phyloP scores from a whole-genome alignment of 345 rosid species.

The Sonneratia alba region DNA sequence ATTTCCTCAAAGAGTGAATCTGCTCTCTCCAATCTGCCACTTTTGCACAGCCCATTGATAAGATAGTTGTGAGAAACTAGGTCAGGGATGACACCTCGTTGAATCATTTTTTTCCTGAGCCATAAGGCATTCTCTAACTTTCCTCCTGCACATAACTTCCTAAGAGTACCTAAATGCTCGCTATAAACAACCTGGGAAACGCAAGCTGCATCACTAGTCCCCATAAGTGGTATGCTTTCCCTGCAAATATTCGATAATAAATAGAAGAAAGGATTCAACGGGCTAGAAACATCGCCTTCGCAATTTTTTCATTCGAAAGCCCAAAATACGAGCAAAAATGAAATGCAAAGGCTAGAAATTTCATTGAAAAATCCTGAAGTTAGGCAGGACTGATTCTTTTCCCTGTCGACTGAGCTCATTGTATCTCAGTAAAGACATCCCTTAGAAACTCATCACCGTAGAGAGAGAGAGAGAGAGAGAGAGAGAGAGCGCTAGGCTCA shows the following conservation, averaged over 20 bases:
- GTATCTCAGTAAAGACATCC: background rate
- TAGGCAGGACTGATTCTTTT: background rate
- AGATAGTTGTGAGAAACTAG: conserved; percentile 58
- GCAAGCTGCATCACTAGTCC: conserved; percentile 12
- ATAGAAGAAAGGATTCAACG: background rate
- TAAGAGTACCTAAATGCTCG: conserved; percentile 24
- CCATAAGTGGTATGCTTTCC: conserved; percentile 32
- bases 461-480: background rate
- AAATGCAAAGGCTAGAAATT: background rate
- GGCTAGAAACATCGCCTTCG: background rate
- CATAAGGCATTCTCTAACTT: conserved; percentile 59
- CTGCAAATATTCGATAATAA: conserved; percentile 27
- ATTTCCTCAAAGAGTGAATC: conserved; percentile 54
- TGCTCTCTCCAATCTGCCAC: conserved; percentile 40
- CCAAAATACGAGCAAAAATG: conserved; percentile 3
- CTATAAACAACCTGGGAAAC: conserved; percentile 19
- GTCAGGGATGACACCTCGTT: conserved; percentile 44
- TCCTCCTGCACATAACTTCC: conserved; percentile 47
- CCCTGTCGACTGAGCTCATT: background rate
- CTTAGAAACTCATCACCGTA: background rate
- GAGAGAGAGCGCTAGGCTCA: background rate
- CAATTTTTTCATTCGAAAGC: background rate
- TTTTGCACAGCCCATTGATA: conserved; percentile 47
- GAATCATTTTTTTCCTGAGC: conserved; percentile 45
- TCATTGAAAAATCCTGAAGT: background rate